phyloP scores from a whole-genome alignment of 257 asterid species.

The Solanum ahanhuiri region DNA sequence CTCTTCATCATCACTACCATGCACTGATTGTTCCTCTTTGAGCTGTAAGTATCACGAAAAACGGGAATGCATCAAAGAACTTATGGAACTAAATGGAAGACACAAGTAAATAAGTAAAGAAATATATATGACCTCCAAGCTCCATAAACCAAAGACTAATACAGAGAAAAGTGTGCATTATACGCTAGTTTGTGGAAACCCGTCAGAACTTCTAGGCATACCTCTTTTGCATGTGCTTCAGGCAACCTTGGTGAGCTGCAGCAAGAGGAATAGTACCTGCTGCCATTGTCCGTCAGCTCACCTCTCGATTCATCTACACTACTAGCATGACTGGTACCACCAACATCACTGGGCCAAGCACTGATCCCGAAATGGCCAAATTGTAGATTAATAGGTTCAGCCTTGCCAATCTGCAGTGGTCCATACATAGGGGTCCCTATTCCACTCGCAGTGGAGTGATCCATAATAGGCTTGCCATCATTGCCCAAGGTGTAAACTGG shows the following conservation, averaged over 20 bases:
- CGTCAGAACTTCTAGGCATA: constrained; percentile 5
- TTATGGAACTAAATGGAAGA: background rate
- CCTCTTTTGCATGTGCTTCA: constrained; percentile 92
- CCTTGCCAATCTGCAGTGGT: constrained; percentile 68
- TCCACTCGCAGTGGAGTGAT: constrained; percentile 25
- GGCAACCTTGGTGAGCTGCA: constrained; percentile 86
- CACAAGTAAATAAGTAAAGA: background rate
- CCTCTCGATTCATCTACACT: constrained; percentile 83
- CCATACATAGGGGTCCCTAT: constrained; percentile 72
- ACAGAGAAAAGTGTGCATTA: background rate
- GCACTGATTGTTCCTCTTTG: constrained; percentile 83
- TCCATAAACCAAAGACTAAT: background rate
- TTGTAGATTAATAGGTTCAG: constrained; percentile 85
- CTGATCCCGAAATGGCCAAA: constrained; percentile 94
- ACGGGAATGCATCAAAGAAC: background rate
- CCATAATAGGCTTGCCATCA: constrained; percentile 39
- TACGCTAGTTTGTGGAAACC: background rate
- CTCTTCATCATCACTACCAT: constrained; percentile 97
- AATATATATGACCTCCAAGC: background rate
- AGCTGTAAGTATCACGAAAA: constrained; percentile 42
- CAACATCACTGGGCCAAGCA: constrained; percentile 89
- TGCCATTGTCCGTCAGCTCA: constrained; percentile 75
- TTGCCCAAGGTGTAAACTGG: constrained; percentile 55
- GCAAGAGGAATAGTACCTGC: constrained; percentile 81
- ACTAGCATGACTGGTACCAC: constrained; percentile 88